phyloP scores from a whole-genome alignment of 2,329 filamentous ascomycete genomes.

The Aureobasidium mangrovei region DNA sequence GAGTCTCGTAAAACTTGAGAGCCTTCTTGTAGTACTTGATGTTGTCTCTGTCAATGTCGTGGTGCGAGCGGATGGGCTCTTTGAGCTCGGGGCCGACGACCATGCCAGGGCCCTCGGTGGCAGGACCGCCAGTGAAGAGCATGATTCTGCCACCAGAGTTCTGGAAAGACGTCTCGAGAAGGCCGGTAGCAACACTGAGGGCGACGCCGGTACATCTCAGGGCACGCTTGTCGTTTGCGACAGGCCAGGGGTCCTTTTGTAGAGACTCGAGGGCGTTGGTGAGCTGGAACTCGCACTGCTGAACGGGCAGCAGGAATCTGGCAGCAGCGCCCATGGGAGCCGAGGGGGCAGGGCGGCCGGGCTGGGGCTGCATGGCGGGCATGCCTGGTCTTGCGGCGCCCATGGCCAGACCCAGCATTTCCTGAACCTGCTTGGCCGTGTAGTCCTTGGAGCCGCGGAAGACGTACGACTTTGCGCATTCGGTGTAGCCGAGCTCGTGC shows the following conservation, averaged over 20 bases:
- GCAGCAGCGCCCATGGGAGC: slow-evolving; percentile 71
- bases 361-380: slow-evolving; percentile 57
- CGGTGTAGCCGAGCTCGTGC: slow-evolving; percentile 94
- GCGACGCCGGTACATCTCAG: slow-evolving; percentile 92
- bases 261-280: slow-evolving; percentile 92
- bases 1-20: slow-evolving; percentile 91
- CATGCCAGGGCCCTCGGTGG: slow-evolving; percentile 92
- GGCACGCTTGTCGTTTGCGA: slow-evolving; percentile 83
- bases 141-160: slow-evolving; percentile 93
- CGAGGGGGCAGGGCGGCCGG: slow-evolving; percentile 53
- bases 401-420: slow-evolving; percentile 78
- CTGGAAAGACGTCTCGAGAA: slow-evolving; percentile 91
- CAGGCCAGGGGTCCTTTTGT: slow-evolving; percentile 95
- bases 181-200: slow-evolving; percentile 85
- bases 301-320: slow-evolving; percentile 85
- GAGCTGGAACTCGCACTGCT: slow-evolving; percentile 93
- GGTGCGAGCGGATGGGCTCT: slow-evolving; percentile 94
- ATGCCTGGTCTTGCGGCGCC: slow-evolving; percentile 57
- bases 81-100: slow-evolving; percentile 92
- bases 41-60: slow-evolving; percentile 97
- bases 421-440: slow-evolving; percentile 95
- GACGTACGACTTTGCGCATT: slow-evolving; percentile 97
- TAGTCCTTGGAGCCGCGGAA: slow-evolving; percentile 98
- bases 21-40: slow-evolving; percentile 99
- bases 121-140: slow-evolving; percentile 90